Percentiles rank a stretch among this genome's conserved stretches.
Evolutionary conservation across 225 moss, liverwort and hornwort species (phyloP).

Genomic region (Thuidium tamariscinum): DNA sequence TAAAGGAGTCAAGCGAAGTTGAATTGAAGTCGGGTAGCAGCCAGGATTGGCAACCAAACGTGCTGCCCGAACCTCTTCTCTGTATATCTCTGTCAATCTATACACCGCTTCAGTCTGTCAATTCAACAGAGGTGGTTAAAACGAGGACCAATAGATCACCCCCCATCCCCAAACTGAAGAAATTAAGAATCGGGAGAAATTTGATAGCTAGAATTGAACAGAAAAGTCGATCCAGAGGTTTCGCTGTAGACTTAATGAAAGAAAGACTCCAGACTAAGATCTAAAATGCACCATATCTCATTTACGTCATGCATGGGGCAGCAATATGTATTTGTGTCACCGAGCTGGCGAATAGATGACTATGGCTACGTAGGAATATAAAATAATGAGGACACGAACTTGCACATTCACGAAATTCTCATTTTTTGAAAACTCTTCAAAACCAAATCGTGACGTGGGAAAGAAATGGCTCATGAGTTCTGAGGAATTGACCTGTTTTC

Average conservation of each 20-base stretch:
- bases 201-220: background rate
- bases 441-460: background rate
- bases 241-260: background rate
- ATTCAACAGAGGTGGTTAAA: background rate
- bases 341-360: background rate
- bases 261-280: background rate
- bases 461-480: background rate
- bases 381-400: background rate
- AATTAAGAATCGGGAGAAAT: background rate
- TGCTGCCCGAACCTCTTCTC: conserved; percentile 51
- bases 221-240: background rate
- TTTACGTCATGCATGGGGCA: background rate
- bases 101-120: conserved; percentile 70
- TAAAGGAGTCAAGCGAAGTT: conserved; percentile 73
- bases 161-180: background rate
- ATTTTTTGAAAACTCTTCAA: background rate
- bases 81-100: conserved; percentile 65
- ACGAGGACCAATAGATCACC: background rate
- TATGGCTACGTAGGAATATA: background rate
- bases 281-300: background rate
- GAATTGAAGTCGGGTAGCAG: conserved; percentile 75
- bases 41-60: conserved; percentile 81
- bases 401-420: background rate
- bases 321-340: background rate
- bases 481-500: conserved; percentile 40